Base-by-base conservation (phyloP, 495 filamentous ascomycete species). In the Aspergillus heteromorphus region DNA sequence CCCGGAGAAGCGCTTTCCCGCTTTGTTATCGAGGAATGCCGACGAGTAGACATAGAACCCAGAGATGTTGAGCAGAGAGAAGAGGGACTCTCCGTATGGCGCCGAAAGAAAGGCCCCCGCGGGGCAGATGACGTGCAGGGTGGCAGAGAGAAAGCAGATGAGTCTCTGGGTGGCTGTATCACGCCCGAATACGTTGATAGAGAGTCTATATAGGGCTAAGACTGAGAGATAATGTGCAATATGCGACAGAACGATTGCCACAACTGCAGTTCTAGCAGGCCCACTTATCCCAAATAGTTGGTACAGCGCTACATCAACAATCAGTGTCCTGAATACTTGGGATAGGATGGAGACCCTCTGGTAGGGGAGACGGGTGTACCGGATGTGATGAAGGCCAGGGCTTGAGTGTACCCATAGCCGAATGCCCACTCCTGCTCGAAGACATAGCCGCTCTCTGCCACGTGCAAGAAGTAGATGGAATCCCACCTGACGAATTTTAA, bases 351-450 rank as follows among this genome's bases (percentile, higher is more conserved):
- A 17, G 1, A 23, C 5, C 23, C 14, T 20, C 34, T 40, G 23
- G 18, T n/a, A 38, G 40, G 31, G 19, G 21, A 45, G 20, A 34
- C 16, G 20, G 16, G 57, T 54, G 53, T 74, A 87, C 85, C 75
- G 58, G 65, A 71, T 31, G 71, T 62, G 14, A 83, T 51, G 16
- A 64, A 54, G 6, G 61, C 55, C 25, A 91, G 66, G 31, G 82
- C 49, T 42, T 74, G 69, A 4, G 86, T 78, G 55, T 86, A 83
- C 1, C 83, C 83, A 67, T 76, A 82, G 18, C 90, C 86, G 73
- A 96, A 98, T 1, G 95, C 93, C 91, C 92, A 97, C 71, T 97
- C 91, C 71, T 98, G 95, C 71, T 98, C 93, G 70, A 86, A 92
- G 9, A 85, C 48, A 56, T 97, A 91, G 19, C 90, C 91, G 29